Base-by-base conservation (phyloP, 1,284 basidiomycete genomes). In the Earliella scabrosa region DNA sequence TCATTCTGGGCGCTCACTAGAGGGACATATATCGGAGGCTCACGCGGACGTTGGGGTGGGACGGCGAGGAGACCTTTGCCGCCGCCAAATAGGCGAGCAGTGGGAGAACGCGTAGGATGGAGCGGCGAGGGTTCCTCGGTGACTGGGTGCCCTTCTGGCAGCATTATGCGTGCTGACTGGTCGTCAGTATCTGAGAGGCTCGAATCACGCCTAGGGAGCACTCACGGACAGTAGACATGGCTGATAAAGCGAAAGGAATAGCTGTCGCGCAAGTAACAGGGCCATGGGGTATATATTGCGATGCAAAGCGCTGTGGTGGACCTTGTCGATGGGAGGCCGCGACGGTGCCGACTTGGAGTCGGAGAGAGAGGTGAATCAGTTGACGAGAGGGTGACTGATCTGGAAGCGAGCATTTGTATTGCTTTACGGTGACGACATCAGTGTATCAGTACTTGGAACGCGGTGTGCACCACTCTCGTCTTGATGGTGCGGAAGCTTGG, bases 271-370 rank as follows among this genome's bases (percentile, higher is more conserved):
- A 11, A 43, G 11, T 13, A 16, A 8, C 24, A 13, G n/a, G 31
- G 13, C n/a, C n/a, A n/a, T n/a, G 29, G 7, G 29, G 6, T 29
- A 26, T 23, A 27, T 23, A 18, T 9, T 45, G n/a, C n/a, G 8
- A 18, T 44, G 9, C 29, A 39, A 23, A 13, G 26, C 23, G 20
- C 29, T 31, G 8, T n/a, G n/a, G 36, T 18, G 24, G 26, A 24
- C 35, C 5, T 16, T 23, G 16, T 14, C 6, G 27, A 26, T 29
- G 16, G 44, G 44, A 21, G 13, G 49, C 32, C 20, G 39, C 16
- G 8, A 21, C 45, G 24, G 36, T 35, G 50, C 50, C 50, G 34
- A 34, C 16, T 36, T 52, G 50, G 50, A 52, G 50, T 45, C 40
- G 40, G 50, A 45, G 34, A 18, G 7, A 41, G 29, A 52, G 43